These are phyloP conservation scores for Amanita jacksonii DNA, from an alignment of 768 basidiomycete genomes.

Conservation along the genomic window DNA sequence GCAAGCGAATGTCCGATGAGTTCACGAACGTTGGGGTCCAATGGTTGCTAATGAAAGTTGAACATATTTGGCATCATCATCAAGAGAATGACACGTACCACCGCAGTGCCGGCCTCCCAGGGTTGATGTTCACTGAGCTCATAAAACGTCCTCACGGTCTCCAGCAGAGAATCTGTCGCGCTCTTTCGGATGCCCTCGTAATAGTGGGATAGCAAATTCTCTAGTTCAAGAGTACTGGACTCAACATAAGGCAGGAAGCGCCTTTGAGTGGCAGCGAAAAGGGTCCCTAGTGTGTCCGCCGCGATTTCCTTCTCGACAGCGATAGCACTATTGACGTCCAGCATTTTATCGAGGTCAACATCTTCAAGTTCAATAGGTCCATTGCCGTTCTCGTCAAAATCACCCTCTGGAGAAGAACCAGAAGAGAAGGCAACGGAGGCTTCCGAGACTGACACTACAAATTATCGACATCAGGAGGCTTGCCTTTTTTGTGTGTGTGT, in stretches of 20 bases:
- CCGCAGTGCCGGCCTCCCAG: conserved; percentile 68
- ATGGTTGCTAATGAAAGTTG: conserved; percentile 22
- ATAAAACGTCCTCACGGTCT: conserved; percentile 87
- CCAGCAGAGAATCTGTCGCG: conserved; percentile 78
- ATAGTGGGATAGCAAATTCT: conserved; percentile 77
- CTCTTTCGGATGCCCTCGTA: conserved; percentile 98
- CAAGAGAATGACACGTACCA: conserved; percentile 35
- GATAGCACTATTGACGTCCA: conserved; percentile 91
- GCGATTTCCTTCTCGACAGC: conserved; percentile 99
- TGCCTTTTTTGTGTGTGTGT: background rate
- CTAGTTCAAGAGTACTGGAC: conserved; percentile 66
- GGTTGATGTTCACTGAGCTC: conserved; percentile 74
- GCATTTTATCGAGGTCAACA: conserved; percentile 74
- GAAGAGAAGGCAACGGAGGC: conserved; percentile 57
- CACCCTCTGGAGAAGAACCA: conserved; percentile 61
- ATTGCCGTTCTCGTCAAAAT: conserved; percentile 43
- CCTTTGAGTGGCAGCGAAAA: conserved; percentile 72
- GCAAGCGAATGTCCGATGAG: conserved; percentile 68
- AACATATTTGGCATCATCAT: background rate
- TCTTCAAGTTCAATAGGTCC: conserved; percentile 64
- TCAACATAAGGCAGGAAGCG: conserved; percentile 93
- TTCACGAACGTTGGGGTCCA: conserved; percentile 65
- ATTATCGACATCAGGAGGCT: conserved; percentile 5
- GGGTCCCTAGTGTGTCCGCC: conserved; percentile 86
- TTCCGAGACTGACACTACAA: conserved; percentile 42